phyloP scores from a whole-genome alignment of 805 yeast species.

The Lachancea meyersii region DNA sequence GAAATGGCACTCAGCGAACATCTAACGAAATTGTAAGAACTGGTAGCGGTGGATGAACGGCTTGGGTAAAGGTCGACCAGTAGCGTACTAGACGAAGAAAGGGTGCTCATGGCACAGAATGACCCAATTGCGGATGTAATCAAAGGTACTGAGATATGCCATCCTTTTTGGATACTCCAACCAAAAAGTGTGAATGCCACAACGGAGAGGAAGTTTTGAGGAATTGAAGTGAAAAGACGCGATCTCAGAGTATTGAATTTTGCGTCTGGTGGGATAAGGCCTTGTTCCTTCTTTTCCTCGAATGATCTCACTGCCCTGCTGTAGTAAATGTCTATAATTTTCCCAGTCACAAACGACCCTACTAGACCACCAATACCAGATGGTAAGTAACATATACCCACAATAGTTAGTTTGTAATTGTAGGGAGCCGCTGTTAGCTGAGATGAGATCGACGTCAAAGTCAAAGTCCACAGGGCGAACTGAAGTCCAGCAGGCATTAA shows the following conservation, averaged over 20 bases:
- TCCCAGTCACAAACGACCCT: conserved; percentile 58
- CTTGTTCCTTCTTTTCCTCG: conserved; percentile 19
- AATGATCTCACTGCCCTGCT: conserved; percentile 26
- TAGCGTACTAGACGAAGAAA: conserved; percentile 55
- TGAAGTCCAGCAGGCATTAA: conserved; percentile 55
- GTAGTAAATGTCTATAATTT: conserved; percentile 47
- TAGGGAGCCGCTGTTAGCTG: conserved; percentile 43
- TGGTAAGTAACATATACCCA: conserved; percentile 69
- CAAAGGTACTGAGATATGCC: conserved; percentile 47
- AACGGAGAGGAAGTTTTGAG: conserved; percentile 39
- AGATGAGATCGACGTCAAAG: conserved; percentile 57
- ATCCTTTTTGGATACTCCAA: conserved; percentile 57
- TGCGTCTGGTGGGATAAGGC: conserved; percentile 20
- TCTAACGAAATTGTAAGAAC: conserved; percentile 63
- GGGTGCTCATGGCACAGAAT: conserved; percentile 47
- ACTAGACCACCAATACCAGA: conserved; percentile 63
- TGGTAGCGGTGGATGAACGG: conserved; percentile 64
- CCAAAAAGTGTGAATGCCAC: conserved; percentile 52
- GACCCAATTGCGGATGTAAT: conserved; percentile 55
- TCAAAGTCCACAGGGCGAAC: conserved; percentile 65
- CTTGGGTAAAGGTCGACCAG: conserved; percentile 68
- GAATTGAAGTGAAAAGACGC: conserved; percentile 43
- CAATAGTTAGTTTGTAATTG: conserved; percentile 44
- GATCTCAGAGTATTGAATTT: conserved; percentile 50
- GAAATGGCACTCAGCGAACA: conserved; percentile 65